Evolutionary conservation across 1,139 yeast species (phyloP).

Genomic region (Pneumocystis sp.): DNA sequence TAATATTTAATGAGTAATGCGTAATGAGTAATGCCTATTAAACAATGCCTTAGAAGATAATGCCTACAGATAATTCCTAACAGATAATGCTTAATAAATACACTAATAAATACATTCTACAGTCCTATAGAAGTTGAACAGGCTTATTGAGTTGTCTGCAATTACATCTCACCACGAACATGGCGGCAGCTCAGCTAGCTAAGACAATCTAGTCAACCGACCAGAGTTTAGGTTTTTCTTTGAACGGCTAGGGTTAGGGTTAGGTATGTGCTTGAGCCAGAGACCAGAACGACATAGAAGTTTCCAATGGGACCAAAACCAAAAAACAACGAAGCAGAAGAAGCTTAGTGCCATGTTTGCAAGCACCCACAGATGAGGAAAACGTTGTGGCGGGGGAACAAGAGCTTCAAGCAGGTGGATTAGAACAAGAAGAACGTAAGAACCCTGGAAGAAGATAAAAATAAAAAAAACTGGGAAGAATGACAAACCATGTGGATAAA

Average conservation of each 20-base stretch:
- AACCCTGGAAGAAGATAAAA: conserved; percentile 20
- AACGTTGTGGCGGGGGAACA: conserved; percentile 37
- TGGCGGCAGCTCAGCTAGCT: no score
- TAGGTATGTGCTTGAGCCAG: neutral
- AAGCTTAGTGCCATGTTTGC: conserved; percentile 60
- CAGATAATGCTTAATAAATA: no score
- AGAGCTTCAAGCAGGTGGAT: conserved; percentile 43
- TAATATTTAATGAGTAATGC: no score
- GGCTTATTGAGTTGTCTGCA: no score
- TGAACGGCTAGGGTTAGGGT: neutral
- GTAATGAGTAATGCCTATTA: no score
- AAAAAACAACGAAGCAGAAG: conserved; percentile 58
- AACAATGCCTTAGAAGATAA: no score
- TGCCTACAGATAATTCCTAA: no score
- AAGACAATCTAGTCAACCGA: no score
- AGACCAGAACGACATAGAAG: neutral
- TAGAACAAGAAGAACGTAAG: conserved; percentile 41
- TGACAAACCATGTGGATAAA: conserved; percentile 4
- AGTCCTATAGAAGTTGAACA: no score
- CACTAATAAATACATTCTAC: no score
- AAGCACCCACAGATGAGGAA: conserved; percentile 80
- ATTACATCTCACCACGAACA: no score
- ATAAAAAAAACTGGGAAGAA: neutral
- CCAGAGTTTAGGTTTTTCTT: no score
- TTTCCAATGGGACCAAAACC: conserved; percentile 33